A percentile compares a stretch with the other conserved stretches of the same genome.
Evolutionary conservation across 768 basidiomycete genomes (phyloP).

Genomic region (Coprinopsis sp.): DNA sequence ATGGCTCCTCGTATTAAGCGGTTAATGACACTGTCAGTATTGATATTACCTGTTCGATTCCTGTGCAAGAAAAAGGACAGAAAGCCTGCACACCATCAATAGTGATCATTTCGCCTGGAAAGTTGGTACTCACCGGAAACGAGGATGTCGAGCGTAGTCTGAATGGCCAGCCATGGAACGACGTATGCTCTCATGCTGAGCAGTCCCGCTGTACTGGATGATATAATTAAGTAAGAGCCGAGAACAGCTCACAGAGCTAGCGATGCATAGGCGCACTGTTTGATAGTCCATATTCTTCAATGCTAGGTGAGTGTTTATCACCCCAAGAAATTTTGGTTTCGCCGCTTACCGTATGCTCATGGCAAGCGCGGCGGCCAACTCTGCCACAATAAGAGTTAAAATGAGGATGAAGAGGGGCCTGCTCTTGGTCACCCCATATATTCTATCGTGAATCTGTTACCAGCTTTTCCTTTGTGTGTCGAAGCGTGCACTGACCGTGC

Average conservation of each 20-base stretch:
- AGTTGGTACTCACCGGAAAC: constrained; percentile 6
- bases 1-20: constrained; percentile 51
- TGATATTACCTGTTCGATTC: constrained; percentile 46
- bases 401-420: constrained; percentile 10
- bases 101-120: not conserved
- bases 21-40: constrained; percentile 49
- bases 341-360: constrained; percentile 11
- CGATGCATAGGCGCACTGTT: constrained; percentile 1
- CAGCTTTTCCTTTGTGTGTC: not conserved
- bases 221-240: not conserved
- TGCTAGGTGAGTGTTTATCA: not conserved
- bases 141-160: constrained; percentile 11
- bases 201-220: not conserved
- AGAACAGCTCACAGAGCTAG: too few relatives aligned
- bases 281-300: constrained; percentile 9
- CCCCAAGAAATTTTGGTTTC: not conserved
- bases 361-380: constrained; percentile 7
- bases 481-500: constrained; percentile 6
- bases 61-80: constrained; percentile 29
- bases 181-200: constrained; percentile 4
- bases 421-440: constrained; percentile 8
- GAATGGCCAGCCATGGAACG: constrained; percentile 10
- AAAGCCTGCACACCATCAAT: constrained; percentile 13
- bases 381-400: constrained; percentile 4
- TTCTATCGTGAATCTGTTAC: constrained; percentile 2